phyloP scores from a whole-genome alignment of 331 rosid species.

The Acacia concinna region DNA sequence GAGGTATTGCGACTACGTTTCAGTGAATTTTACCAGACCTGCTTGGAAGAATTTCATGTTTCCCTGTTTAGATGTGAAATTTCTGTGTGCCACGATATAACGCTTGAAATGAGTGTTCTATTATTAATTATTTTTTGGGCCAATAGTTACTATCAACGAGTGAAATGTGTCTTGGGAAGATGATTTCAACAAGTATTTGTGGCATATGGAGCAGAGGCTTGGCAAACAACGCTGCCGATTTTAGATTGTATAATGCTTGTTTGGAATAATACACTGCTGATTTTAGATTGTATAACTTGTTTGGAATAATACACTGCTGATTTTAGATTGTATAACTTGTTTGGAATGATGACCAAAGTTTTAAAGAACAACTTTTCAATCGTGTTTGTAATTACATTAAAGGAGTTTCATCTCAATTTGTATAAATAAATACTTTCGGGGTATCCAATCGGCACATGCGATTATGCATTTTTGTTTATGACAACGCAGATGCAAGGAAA shows the following conservation, averaged over 20 bases:
- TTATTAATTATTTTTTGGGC: not conserved
- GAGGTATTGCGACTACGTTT: conserved; percentile 51
- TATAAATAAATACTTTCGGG: too few relatives aligned
- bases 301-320: too few relatives aligned
- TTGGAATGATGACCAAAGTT: too few relatives aligned
- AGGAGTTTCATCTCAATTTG: too few relatives aligned
- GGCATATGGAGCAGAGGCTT: not conserved
- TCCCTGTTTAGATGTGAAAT: conserved; percentile 35
- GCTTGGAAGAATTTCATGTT: conserved; percentile 32
- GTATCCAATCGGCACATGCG: too few relatives aligned
- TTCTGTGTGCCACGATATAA: conserved; percentile 7
- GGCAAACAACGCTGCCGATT: not conserved
- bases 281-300: too few relatives aligned
- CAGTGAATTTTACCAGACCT: conserved; percentile 50
- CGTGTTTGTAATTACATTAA: too few relatives aligned
- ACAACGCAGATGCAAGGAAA: not conserved
- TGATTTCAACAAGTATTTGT: not conserved
- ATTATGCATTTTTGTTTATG: not conserved
- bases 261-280: too few relatives aligned
- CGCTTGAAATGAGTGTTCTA: conserved; percentile 30
- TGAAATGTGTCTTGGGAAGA: conserved; percentile 3
- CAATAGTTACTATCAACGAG: not conserved
- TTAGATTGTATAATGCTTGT: too few relatives aligned
- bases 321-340: too few relatives aligned
- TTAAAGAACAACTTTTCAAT: too few relatives aligned